Base-by-base conservation (phyloP, 164 flowering plant genomes). In the Protea cynaroides region DNA sequence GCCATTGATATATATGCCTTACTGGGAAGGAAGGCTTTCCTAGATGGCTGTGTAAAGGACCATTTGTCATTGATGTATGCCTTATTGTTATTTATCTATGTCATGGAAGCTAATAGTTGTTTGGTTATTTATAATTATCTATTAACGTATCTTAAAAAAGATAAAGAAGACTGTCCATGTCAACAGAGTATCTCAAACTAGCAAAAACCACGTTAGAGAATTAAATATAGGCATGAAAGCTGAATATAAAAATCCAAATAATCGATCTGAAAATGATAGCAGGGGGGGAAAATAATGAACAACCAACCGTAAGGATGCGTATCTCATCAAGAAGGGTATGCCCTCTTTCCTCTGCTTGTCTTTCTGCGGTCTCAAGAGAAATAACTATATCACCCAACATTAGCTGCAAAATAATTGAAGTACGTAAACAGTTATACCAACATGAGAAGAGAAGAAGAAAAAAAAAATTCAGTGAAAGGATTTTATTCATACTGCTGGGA, bases 301-400 rank as follows among this genome's bases (percentile, higher is more conserved):
- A 67, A 83, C 96, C 36, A 65, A 94, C 99, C 97, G 89, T 51
- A 52, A 94, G 90, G 63, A 94, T 78, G 61, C 97, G 93, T 71
- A 89, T 91, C 81, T 94, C 99, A 77, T 94, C 97, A 58, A 94
- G 78, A 69, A 91, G 89, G 40, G 86, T 72, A 69, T 89, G 96
- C 7, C 96, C 96, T 79, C 99, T 84, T 78, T 89, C 99, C 71
- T 79, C 85, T 49, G 97, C 97, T 73, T 94, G 99, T 66, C 89
- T 81, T 69, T 95, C 88, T 66, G 97, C 96, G 37, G 95, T 91
- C 86, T 94, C 99, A 44, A 88, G 87, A 60, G 99, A 94, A 67
- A 94, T 89, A 10, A 89, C 95, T 54, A 94, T 82, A 71, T 94
- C 99, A 37, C 96, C 98, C 72, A 94, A 65, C 98, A 91, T 91